Base-by-base conservation (phyloP, 164 flowering plant species). In the Stephania japonica region DNA sequence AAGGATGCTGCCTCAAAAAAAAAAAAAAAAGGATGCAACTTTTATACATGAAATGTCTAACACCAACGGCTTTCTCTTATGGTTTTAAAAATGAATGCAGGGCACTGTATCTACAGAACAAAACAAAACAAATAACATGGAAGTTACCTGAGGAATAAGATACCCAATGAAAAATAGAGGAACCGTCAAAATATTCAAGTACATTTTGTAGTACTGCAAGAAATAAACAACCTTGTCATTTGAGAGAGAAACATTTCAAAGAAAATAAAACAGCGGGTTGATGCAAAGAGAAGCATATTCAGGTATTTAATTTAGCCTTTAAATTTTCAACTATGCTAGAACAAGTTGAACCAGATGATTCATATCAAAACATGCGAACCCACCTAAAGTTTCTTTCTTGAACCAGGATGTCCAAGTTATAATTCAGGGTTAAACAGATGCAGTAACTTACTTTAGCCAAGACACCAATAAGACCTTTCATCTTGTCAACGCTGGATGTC, bases 191-290 rank as follows among this genome's bases (percentile, higher is more conserved):
- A 89, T 1, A 49, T 90, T 75, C 87, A 93, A 79, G 73, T 87
- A 91, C 7, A 65, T 25, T 78, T 82, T 88, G 92, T 90, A 93
- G 74, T 75, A 80, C 98, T 93, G 91, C 86, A 85, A 70, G 6
- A 78, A 72, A 47, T 68, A 72, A 41, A 9, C 47, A 1, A 44
- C 10, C 6, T 44, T 56, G 59, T 63, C 61, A 74, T 41, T 9
- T 74, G 61, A 68, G 62, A 47, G 62, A 56, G 19, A 56, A 56
- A 56, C 62, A 56, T 6, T 56, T 56, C 62, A 16, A 16, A 56
- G 21, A 16, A 56, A 56, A 56, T 56, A 16, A 56, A 56, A 21
- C 62, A 16, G n/a, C 0, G n/a, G 5, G 6, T 47, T 16, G 62
- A 16, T 56, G 62, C 61, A 56, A 16, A 56, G 21, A 56, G 62